A percentile compares a stretch with the other conserved stretches of the same genome.
Conservation (phyloP, 1,284 basidiomycete species). For the Fomitopsis betulina region DNA sequence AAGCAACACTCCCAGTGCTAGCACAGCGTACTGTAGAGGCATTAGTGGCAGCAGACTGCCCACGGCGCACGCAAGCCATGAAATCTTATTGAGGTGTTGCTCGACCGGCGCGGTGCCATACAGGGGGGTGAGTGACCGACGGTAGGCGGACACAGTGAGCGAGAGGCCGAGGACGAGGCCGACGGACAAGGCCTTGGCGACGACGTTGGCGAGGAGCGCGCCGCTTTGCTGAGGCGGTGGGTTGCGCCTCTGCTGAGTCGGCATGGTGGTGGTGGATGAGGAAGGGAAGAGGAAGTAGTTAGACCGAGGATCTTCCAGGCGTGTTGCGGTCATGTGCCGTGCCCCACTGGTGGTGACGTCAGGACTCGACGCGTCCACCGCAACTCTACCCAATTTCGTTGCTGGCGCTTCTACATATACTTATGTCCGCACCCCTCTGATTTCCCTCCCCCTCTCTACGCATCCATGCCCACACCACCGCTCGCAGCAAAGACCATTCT, state of each 20-base stretch:
- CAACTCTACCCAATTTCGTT: background rate
- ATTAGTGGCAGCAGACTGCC: constrained; percentile 34
- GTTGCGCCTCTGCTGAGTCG: background rate
- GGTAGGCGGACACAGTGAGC: constrained; percentile 48
- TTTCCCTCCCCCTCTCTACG: background rate
- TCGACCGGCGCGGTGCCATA: constrained; percentile 52
- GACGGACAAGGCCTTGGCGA: constrained; percentile 20
- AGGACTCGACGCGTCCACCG: constrained; percentile 4
- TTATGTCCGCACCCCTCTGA: background rate
- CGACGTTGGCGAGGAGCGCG: constrained; percentile 15
- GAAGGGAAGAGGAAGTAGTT: background rate
- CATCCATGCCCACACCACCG: constrained; percentile 18
- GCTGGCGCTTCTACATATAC: background rate
- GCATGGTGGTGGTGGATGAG: background rate
- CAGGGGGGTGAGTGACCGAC: constrained; percentile 50
- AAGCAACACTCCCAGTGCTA: constrained; percentile 43
- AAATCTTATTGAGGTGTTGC: constrained; percentile 40
- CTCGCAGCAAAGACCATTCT: constrained; percentile 54
- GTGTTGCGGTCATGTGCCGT: constrained; percentile 3
- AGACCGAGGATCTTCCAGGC: constrained; percentile 3
- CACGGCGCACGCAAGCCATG: constrained; percentile 33
- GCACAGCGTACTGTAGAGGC: constrained; percentile 25
- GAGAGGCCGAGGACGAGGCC: constrained; percentile 37
- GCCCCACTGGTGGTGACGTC: constrained; percentile 9
- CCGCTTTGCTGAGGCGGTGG: constrained; percentile 7